Base-by-base conservation (phyloP, 2,329 filamentous ascomycete species). In the Boeremia lycopersici region DNA sequence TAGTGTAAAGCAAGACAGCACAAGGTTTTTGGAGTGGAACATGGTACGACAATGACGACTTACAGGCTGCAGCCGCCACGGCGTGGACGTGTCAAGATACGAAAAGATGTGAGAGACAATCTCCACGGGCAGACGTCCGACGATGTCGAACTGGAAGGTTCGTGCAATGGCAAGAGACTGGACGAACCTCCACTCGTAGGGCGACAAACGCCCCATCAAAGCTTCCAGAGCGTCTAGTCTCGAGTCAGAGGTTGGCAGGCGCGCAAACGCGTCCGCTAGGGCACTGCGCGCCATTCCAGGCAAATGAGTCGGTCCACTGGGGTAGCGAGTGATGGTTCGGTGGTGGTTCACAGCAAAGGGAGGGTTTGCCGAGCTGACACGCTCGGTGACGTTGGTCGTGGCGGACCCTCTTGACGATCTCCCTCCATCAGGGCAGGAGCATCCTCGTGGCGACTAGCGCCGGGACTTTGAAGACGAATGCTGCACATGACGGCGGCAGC, bases 61-160 rank as follows among this genome's bases (percentile, higher is more conserved):
- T 60, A 74, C 70, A 9, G 35, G 36, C 54, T 72, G 72, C 19
- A 70, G 55, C 36, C 60, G 68, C 50, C 69, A 74, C 2, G 65
- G 53, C 4, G 67, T 60, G 40, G 69, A 31, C 38, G 62, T 43
- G 36, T 72, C 72, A 52, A 78, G 43, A 63, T 74, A 60, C 29
- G 55, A 51, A 53, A 78, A 76, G 13, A 77, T 48, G 5, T 68
- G 56, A 17, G 69, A 63, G 6, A 74, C 62, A 7, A 79, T 61
- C 62, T 79, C 77, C 12, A 73, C 13, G 5, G 77, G 76, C 31
- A 78, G 56, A 1, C 33, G 53, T n/a, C 61, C 65, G 29, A 78
- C 48, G 30, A 76, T 68, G 55, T 78, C 76, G 41, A 50, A 56
- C 10, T 64, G 58, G 55, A 75, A 74, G 33, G 62, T 44, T 35